Evolutionary conservation across 2,329 filamentous ascomycete species (phyloP), one percentile per base, ranked within the genome.

Genomic region (Fusarium coicis): DNA sequence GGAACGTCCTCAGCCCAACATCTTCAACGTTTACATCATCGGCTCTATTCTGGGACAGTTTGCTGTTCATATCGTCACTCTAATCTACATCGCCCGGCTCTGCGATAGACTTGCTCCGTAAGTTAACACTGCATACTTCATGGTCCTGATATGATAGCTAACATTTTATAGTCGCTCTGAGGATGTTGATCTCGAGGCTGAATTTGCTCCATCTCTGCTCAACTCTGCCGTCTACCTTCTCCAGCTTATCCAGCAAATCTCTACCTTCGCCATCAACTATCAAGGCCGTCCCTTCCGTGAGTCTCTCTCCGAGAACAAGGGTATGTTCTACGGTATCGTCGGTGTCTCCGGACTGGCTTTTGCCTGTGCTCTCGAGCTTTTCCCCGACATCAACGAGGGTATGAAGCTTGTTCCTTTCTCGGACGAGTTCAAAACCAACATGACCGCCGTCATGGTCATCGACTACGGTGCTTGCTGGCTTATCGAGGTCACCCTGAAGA

Each of bases 21-120:
- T 99, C 80, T 98, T 98, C 88, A 99, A 99, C 85, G 89, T 95
- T 58, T 99, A 99, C 87, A 98, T 99, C 81, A 97, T 99, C 76
- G 96, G 96, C 47, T 98, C 95, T 23, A 96, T 99, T 66, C 91
- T 99, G 39, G 96, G 95, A 58, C 96, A 99, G 83, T 99, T 99
- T 80, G 96, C 96, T 42, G 91, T 99, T 60, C 96, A 99, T 82
- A 97, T 98, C 76, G 92, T 87, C 46, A 98, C 96, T 2, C 87
- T 99, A 53, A 95, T 99, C 80, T 99, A 98, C 84, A 92, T 99
- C 76, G 95, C 96, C 30, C 91, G 92, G 71, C 95, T 94, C 77
- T 97, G 97, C 66, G 95, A 97, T 76, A 88, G 85, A 61, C 90
- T 96, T 77, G 94, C 95, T 76, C 94, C 95, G 92, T 94, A 90